Evolutionary conservation across 352 stramenopile genomes (phyloP), one percentile per base, ranked within the genome.

Genomic region (Pythium coloratum): DNA sequence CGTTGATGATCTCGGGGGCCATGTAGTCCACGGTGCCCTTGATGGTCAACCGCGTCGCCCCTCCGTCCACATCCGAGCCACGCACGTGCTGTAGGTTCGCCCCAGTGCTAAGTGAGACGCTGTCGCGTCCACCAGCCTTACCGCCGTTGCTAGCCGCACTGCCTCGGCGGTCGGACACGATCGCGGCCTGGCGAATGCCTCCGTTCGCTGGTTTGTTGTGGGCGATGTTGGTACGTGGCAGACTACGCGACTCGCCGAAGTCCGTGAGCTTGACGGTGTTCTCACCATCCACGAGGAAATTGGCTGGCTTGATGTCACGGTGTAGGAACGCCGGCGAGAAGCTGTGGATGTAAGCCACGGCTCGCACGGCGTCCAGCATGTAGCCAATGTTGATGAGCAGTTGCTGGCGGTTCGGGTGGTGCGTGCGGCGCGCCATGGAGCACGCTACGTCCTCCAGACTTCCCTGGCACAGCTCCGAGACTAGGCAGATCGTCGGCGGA

Each of bases 251-350:
- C 14, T 55, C 20, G 16, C 66, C 54, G 18, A 46, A 60, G 10
- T 42, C 49, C 6, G 44, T 34, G 7, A 49, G 36, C 33, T 20
- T 16, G 13, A 9, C 68, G 55, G 26, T 78, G 76, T 32, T 68
- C 67, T 13, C 12, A 84, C 62, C 62, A 68, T 89, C 80, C 7
- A 93, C 75, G 2, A 92, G 71, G 57, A 92, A 92, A 67, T 92
- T 93, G 40, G 67, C 72, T 0, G 83, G 81, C 36, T 92, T 92
- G 63, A 93, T 90, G 59, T 93, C 83, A 6, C 84, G 83, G 40
- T 92, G 84, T 16, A 94, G 58, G 67, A 94, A 90, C 5, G 81
- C 70, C 9, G 82, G 83, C 0, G 73, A 75, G 65, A 91, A 91
- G 67, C 80, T 90, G 71, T 94, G 85, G 58, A 92, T 70, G 46